Evolutionary conservation across 2,329 filamentous ascomycete species (phyloP), one percentile per base, ranked within the genome.

Genomic region (Didymella pomorum): DNA sequence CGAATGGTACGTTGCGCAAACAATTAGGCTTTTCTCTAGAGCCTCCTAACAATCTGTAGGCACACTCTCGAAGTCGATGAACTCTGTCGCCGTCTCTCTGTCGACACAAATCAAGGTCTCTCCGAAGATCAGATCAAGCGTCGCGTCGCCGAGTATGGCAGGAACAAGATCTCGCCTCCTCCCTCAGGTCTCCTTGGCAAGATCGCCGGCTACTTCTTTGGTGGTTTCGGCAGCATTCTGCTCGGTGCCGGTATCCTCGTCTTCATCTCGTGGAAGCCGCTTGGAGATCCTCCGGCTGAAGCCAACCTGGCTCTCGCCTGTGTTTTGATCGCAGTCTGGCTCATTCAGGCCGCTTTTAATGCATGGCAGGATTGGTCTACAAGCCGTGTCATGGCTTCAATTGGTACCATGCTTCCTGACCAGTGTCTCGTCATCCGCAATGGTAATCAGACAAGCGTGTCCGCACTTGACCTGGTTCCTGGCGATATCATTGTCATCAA

Each of bases 361-460:
- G 93, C 92, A 78, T 81, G 78, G 74, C 79, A 81, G 62, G 90
- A 93, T 71, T 93, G 89, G 85, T 91, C 89, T 2, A 90, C 89
- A 0, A 89, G 86, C 1, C 81, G 87, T 5, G 89, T 92, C 54
- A 93, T 93, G 91, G 85, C 87, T 18, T 91, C 89, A 0, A 93
- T 93, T 71, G 90, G 88, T 46, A 88, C 84, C 18, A 91, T 93
- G 89, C 81, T 93, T n/a, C 90, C 90, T 0, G 89, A 92, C 66
- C 82, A 87, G 58, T 91, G 88, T 66, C 79, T 87, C 25, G 82
- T 90, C 8, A 76, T 89, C 7, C 85, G 90, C 20, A 84, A 90
- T 62, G 84, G 86, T 1, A 70, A 73, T 1, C 80, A 84, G 51
- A 68, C 78, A 1, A 81, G 79, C 16, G 77, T 86, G 3, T 75